Evolutionary conservation across 352 stramenopile species (phyloP), one percentile per base, ranked within the genome.

Genomic region (Phytopythium vexans): DNA sequence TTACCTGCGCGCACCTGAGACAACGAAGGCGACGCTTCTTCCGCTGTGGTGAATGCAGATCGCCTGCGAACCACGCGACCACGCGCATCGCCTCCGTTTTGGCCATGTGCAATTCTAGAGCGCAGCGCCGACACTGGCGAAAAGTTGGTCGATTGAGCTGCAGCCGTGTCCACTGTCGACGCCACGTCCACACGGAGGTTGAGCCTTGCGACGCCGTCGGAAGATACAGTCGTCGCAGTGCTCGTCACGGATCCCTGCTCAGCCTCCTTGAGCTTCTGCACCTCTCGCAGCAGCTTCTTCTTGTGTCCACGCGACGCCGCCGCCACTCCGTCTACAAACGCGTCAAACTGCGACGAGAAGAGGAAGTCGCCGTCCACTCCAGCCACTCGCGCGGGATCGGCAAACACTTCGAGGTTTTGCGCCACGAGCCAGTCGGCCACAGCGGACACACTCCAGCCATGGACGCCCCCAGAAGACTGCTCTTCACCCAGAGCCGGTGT

Each of bases 201-300:
- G n/a, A 86, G 47, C 15, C 76, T 72, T 56, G 75, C 66, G 3
- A 69, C 73, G 10, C 41, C 42, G 6, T 6, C 45, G 14, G 41
- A 41, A 16, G 9, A 6, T 4, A 55, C 48, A 44, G 6, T 6
- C 38, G 48, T 16, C 37, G 8, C 45, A 56, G 4, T 27, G 36
- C 7, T 15, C 35, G 15, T 21, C 34, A 51, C 39, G 15, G 41
- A 16, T 8, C 55, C 8, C 1, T 48, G 41, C 5, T 62, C 38
- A 15, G 70, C 58, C 10, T 47, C 54, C 40, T 82, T 71, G n/a
- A 94, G 66, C 45, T 91, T 91, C 38, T 87, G 74, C 48, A 88
- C 79, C 56, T 94, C 83, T 6, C 83, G 76, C 55, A 74, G 64
- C 32, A 94, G 55, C 41, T 92, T 92, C 60, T 89, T 90, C 60